A percentile compares a stretch with the other conserved stretches of the same genome.
phyloP scores from a whole-genome alignment of 1,284 basidiomycete species.

The Lentinus polychrous region DNA sequence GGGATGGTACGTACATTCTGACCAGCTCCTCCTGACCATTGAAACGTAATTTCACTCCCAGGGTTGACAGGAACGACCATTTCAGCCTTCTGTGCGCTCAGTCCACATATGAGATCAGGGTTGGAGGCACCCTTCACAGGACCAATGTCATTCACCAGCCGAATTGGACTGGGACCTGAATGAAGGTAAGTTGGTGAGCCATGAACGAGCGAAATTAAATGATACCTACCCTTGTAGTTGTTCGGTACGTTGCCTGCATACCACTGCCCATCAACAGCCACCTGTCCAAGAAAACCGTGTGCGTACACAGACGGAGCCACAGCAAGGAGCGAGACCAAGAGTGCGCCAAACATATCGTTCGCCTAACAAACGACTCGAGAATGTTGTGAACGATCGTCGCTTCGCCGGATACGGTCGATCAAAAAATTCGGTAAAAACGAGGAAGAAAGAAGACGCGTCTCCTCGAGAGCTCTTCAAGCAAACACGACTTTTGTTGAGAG shows the following conservation, averaged over 20 bases:
- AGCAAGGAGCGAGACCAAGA: slow-evolving; percentile 12
- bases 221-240: slow-evolving; percentile 20
- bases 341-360: slow-evolving; percentile 3
- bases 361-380: no score
- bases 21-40: slow-evolving; percentile 50
- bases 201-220: background rate
- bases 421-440: no score
- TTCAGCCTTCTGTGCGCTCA: slow-evolving; percentile 42
- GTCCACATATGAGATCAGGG: slow-evolving; percentile 56
- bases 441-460: no score
- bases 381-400: background rate
- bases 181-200: background rate
- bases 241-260: slow-evolving; percentile 47
- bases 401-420: no score
- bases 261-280: slow-evolving; percentile 46
- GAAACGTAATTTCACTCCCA: slow-evolving; percentile 51
- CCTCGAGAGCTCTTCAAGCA: no score
- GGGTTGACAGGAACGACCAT: slow-evolving; percentile 55
- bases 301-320: slow-evolving; percentile 31
- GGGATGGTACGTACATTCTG: slow-evolving; percentile 32
- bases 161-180: slow-evolving; percentile 44
- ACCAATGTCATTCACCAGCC: slow-evolving; percentile 44
- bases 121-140: slow-evolving; percentile 64
- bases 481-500: no score
- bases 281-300: slow-evolving; percentile 46